Evolutionary conservation across 2,329 filamentous ascomycete genomes (phyloP).

Genomic region (Phialocephala subalpina): DNA sequence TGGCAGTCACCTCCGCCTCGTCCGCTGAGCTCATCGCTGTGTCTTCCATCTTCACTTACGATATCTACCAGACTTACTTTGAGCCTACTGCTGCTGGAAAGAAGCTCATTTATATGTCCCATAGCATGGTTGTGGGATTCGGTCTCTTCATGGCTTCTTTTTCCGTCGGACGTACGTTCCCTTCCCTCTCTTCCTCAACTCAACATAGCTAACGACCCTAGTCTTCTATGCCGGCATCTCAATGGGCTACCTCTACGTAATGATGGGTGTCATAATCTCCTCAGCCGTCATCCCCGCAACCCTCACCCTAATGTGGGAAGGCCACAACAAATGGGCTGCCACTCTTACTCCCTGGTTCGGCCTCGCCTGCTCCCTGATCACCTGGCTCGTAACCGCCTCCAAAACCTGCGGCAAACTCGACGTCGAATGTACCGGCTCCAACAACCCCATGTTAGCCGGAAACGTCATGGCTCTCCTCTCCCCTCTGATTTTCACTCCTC

Average conservation of each 20-base stretch:
- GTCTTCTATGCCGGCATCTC: conserved; percentile 68
- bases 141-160: conserved; percentile 81
- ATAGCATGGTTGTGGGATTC: conserved; percentile 77
- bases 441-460: conserved; percentile 87
- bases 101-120: conserved; percentile 81
- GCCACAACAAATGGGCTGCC: conserved; percentile 80
- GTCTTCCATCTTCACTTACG: conserved; percentile 87
- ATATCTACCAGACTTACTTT: conserved; percentile 88
- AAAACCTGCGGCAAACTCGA: conserved; percentile 72
- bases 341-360: conserved; percentile 74
- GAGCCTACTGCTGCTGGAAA: conserved; percentile 79
- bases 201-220: conserved; percentile 23
- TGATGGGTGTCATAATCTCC: conserved; percentile 93
- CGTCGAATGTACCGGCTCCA: conserved; percentile 81
- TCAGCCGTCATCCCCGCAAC: conserved; percentile 85
- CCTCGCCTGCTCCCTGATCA: conserved; percentile 72
- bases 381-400: conserved; percentile 81
- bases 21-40: conserved; percentile 88
- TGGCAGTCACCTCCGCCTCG: conserved; percentile 87
- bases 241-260: conserved; percentile 88
- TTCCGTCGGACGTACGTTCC: conserved; percentile 65
- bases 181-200: conserved; percentile 51
- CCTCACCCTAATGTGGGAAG: conserved; percentile 80
- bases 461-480: conserved; percentile 85
- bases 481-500: conserved; percentile 75